Evolutionary conservation across 495 filamentous ascomycete species (phyloP).

Genomic region (Aspergillus olivimuriae): DNA sequence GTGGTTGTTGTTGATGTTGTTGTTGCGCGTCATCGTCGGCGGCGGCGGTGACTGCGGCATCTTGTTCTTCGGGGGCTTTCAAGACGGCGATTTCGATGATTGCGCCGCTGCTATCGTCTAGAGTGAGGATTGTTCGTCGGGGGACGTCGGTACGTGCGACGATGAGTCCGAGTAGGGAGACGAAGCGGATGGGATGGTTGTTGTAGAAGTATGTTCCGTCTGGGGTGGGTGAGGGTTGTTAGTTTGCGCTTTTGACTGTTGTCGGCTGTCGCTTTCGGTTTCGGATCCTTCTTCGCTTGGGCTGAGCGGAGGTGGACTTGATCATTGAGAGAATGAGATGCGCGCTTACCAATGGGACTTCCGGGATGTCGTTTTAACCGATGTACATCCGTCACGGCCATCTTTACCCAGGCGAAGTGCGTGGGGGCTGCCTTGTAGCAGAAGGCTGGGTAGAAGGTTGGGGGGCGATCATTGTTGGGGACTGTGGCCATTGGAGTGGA

Average conservation of each 20-base stretch:
- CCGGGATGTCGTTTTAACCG: slow-evolving; percentile 48
- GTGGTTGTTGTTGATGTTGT: slow-evolving; percentile 15
- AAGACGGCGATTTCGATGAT: slow-evolving; percentile 56
- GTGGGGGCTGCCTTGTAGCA: slow-evolving; percentile 82
- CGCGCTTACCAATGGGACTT: slow-evolving; percentile 55
- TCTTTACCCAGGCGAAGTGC: slow-evolving; percentile 73
- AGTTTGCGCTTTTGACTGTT: slow-evolving; percentile 1
- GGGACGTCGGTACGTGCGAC: slow-evolving; percentile 65
- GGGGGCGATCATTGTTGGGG: slow-evolving; percentile 19
- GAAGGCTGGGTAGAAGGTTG: slow-evolving; percentile 74
- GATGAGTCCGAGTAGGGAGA: slow-evolving; percentile 67
- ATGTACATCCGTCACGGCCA: slow-evolving; percentile 64
- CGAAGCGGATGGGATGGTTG: slow-evolving; percentile 89
- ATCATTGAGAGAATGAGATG: background rate
- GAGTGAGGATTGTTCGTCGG: slow-evolving; percentile 53
- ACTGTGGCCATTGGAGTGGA: slow-evolving; percentile 29
- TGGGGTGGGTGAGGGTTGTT: slow-evolving; percentile 21
- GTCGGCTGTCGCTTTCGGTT: too few relatives aligned
- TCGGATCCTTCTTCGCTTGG: too few relatives aligned
- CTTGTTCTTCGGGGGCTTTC: slow-evolving; percentile 8
- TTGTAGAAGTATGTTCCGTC: slow-evolving; percentile 71
- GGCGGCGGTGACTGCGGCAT: background rate
- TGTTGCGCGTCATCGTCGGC: slow-evolving; percentile 6
- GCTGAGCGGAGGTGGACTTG: background rate
- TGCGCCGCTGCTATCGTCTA: slow-evolving; percentile 83